Evolutionary conservation across 352 stramenopile genomes (phyloP).

Genomic region (Globisporangium recalcitrans): DNA sequence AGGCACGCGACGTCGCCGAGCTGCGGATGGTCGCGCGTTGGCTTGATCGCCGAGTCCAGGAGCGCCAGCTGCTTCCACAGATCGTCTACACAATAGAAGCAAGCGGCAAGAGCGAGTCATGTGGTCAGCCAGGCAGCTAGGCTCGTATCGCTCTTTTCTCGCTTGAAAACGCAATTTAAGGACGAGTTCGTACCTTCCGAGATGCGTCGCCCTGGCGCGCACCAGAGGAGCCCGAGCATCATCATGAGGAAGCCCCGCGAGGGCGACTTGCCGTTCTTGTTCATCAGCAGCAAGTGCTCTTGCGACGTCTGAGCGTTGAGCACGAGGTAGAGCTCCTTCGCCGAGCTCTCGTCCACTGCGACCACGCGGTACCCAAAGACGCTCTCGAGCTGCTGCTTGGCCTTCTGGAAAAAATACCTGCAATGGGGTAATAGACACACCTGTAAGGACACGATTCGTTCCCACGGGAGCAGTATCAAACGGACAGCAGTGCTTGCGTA

Average conservation of each 20-base stretch:
- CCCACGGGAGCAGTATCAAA: background rate
- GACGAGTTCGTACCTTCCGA: conserved; percentile 45
- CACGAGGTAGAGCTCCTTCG: conserved; percentile 73
- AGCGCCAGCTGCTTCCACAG: conserved; percentile 74
- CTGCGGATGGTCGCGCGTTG: conserved; percentile 54
- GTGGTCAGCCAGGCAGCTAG: background rate
- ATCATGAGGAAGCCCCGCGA: conserved; percentile 77
- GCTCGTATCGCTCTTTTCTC: background rate
- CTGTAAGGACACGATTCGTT: background rate
- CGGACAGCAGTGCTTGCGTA: background rate
- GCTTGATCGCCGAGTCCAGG: conserved; percentile 54
- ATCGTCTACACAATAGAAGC: conserved; percentile 35
- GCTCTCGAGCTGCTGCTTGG: conserved; percentile 71
- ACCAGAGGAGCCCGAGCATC: conserved; percentile 79
- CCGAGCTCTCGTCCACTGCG: conserved; percentile 56
- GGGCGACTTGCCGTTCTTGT: conserved; percentile 63
- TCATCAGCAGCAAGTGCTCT: conserved; percentile 65
- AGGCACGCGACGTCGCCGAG: conserved; percentile 65
- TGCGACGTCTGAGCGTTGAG: conserved; percentile 70
- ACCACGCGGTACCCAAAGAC: conserved; percentile 76
- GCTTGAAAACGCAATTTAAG: background rate
- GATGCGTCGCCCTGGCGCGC: conserved; percentile 49
- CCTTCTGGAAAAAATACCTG: conserved; percentile 69
- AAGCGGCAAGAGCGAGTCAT: background rate
- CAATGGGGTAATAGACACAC: background rate